These are phyloP conservation scores for Eucalyptus regnans DNA, from an alignment of 345 rosid species.

Conservation along the genomic window DNA sequence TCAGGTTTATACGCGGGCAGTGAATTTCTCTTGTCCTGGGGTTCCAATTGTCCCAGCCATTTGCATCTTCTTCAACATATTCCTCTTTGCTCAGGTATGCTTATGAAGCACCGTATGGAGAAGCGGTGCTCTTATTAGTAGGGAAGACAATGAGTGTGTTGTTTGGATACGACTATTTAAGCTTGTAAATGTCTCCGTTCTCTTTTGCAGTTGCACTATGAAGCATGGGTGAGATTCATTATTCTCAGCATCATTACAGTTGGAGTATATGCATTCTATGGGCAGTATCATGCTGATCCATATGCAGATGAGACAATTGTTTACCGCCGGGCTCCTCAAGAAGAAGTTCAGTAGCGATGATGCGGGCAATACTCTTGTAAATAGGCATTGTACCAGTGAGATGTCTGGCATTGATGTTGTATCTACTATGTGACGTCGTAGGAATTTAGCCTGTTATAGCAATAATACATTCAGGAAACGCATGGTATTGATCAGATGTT, in stretches of 20 bases:
- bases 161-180: neutral
- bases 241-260: slow-evolving; percentile 49
- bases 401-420: neutral
- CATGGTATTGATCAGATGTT: neutral
- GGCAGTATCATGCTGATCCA: slow-evolving; percentile 72
- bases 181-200: neutral
- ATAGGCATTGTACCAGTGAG: neutral
- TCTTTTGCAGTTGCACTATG: slow-evolving; percentile 67
- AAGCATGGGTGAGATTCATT: slow-evolving; percentile 87
- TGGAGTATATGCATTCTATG: slow-evolving; percentile 64
- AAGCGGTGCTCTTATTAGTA: neutral
- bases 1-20: slow-evolving; percentile 50
- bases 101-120: neutral
- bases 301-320: slow-evolving; percentile 31
- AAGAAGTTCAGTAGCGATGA: neutral
- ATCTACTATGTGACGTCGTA: neutral
- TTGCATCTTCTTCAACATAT: slow-evolving; percentile 88
- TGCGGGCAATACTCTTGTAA: neutral
- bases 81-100: slow-evolving; percentile 89
- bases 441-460: neutral
- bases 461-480: neutral
- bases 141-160: neutral
- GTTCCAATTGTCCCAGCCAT: slow-evolving; percentile 73
- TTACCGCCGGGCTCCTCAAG: slow-evolving; percentile 47
- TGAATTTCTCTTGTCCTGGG: slow-evolving; percentile 79